A percentile compares a stretch with the other conserved stretches of the same genome.
These are phyloP conservation scores for Phytophthora macrochlamydospora DNA, from an alignment of 352 stramenopile genomes.

Conservation along the genomic window DNA sequence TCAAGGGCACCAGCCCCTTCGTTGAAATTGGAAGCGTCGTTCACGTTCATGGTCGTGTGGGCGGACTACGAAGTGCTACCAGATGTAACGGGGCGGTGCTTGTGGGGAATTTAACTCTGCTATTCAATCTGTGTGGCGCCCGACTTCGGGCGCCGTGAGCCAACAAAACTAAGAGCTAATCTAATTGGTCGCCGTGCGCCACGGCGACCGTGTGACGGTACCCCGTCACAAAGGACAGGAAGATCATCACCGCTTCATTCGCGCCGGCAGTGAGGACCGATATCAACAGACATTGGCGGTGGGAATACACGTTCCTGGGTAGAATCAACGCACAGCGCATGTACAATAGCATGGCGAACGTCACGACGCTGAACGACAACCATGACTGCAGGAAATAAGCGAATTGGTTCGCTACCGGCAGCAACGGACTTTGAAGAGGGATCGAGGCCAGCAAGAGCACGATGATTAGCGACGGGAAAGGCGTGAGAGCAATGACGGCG, in stretches of 20 bases:
- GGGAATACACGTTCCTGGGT: slow-evolving; percentile 11
- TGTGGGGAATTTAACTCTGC: too few species aligned
- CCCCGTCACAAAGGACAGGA: slow-evolving; percentile 11
- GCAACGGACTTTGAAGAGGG: slow-evolving; percentile 10
- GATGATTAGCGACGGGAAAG: slow-evolving; percentile 3
- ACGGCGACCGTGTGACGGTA: too few species aligned
- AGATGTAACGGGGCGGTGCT: too few species aligned
- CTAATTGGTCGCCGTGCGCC: too few species aligned
- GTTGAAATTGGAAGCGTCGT: too few species aligned
- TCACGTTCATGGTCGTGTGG: too few species aligned
- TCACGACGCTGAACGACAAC: slow-evolving; percentile 4
- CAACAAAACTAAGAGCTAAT: too few species aligned
- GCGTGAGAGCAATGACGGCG: slow-evolving; percentile 14
- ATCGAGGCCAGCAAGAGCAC: slow-evolving; percentile 8
- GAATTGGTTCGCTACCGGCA: neutral
- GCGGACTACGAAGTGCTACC: too few species aligned
- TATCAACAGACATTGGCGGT: slow-evolving; percentile 6
- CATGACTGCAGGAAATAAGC: slow-evolving; percentile 14
- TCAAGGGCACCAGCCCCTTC: too few species aligned
- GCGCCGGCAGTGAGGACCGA: slow-evolving; percentile 3
- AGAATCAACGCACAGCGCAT: slow-evolving; percentile 17
- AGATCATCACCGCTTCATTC: slow-evolving; percentile 15
- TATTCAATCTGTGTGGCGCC: too few species aligned
- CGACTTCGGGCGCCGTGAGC: too few species aligned
- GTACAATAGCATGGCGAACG: slow-evolving; percentile 8